phyloP scores from a whole-genome alignment of 2,329 filamentous ascomycete genomes.

The Botryotinia convoluta region DNA sequence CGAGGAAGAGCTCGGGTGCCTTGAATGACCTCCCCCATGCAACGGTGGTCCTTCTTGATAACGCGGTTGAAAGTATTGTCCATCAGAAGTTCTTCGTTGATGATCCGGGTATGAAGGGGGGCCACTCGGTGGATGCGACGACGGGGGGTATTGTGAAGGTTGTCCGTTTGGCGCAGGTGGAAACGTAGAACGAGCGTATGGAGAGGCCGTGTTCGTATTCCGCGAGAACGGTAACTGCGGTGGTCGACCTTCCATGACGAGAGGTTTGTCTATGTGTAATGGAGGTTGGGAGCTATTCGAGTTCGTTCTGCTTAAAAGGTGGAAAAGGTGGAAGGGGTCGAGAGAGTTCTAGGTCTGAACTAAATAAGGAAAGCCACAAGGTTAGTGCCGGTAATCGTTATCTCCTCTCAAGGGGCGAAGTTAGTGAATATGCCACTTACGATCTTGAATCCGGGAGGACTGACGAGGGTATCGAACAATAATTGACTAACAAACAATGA shows the following conservation, averaged over 20 bases:
- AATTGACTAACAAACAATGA: background rate
- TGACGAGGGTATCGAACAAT: background rate
- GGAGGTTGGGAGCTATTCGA: background rate
- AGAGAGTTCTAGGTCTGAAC: background rate
- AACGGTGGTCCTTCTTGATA: conserved; percentile 34
- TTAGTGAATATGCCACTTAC: background rate
- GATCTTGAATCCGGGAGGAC: background rate
- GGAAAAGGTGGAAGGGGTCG: background rate
- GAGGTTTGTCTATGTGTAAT: background rate
- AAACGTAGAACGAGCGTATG: conserved; percentile 33
- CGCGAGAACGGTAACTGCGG: conserved; percentile 36
- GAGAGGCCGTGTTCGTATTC: conserved; percentile 37
- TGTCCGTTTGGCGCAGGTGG: conserved; percentile 2
- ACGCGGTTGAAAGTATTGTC: conserved; percentile 34
- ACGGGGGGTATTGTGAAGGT: conserved; percentile 29
- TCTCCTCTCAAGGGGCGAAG: background rate
- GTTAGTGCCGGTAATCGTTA: background rate
- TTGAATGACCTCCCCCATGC: conserved; percentile 33
- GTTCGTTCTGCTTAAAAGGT: background rate
- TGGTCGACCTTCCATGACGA: conserved; percentile 38
- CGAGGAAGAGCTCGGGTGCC: conserved; percentile 38
- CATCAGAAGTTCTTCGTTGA: conserved; percentile 38
- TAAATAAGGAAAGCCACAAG: background rate
- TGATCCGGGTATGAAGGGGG: conserved; percentile 36
- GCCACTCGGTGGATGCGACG: conserved; percentile 36